Conservation (phyloP, 257 asterid species). For the Galeopsis tetrahit region DNA sequence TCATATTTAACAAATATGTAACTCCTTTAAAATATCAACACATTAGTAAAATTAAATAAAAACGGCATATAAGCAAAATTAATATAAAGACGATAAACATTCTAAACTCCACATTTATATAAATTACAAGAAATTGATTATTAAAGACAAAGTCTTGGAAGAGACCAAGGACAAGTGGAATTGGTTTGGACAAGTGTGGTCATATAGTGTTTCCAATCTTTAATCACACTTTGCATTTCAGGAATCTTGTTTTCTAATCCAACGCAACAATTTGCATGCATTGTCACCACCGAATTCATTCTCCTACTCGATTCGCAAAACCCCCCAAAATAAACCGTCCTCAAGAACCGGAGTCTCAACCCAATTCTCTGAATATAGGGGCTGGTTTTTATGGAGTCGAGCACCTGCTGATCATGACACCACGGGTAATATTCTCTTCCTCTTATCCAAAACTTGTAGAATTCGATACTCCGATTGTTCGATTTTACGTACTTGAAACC, state of each 20-base stretch:
- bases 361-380: slow-evolving; percentile 44
- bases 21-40: too few species aligned
- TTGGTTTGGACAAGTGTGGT: slow-evolving; percentile 17
- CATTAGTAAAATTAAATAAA: too few species aligned
- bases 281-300: slow-evolving; percentile 52
- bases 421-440: slow-evolving; percentile 48
- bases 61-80: too few species aligned
- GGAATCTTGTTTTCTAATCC: slow-evolving; percentile 57
- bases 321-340: slow-evolving; percentile 65
- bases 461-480: slow-evolving; percentile 47
- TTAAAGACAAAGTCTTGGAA: slow-evolving; percentile 44
- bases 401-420: slow-evolving; percentile 64
- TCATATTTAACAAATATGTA: too few species aligned
- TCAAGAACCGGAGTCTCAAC: slow-evolving; percentile 52
- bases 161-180: slow-evolving; percentile 45
- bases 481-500: slow-evolving; percentile 69
- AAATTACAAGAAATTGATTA: too few species aligned
- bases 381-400: slow-evolving; percentile 48
- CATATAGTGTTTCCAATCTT: slow-evolving; percentile 56
- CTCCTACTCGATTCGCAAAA: slow-evolving; percentile 59
- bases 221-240: slow-evolving; percentile 41
- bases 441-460: slow-evolving; percentile 58
- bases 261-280: slow-evolving; percentile 76
- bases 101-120: too few species aligned
- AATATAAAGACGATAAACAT: too few species aligned